Percentiles rank a stretch among this genome's conserved stretches.
These are phyloP conservation scores for Fagus sylvatica DNA, from an alignment of 306 rosid genomes.

Conservation along the genomic window DNA sequence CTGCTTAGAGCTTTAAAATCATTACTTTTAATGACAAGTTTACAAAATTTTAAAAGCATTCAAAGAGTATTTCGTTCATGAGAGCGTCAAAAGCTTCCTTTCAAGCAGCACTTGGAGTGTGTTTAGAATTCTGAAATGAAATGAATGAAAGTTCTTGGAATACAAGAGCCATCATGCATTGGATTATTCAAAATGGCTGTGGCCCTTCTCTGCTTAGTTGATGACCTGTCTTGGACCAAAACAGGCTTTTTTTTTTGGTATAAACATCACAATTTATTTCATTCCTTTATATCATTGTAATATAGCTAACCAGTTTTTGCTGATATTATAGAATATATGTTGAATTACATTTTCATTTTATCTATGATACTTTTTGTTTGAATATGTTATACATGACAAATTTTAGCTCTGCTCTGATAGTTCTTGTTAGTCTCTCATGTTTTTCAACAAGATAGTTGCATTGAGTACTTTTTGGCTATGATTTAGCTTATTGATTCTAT, in stretches of 20 bases:
- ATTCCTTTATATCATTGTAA: conserved; percentile 9
- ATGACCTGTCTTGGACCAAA: not conserved
- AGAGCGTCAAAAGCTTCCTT: not conserved
- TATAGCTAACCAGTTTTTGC: not conserved
- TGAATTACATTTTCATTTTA: not conserved
- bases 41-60: not conserved
- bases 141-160: not conserved
- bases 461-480: conserved; percentile 4
- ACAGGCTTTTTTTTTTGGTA: too few species aligned
- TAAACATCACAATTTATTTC: conserved; percentile 11
- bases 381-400: not conserved
- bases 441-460: conserved; percentile 4
- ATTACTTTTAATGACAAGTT: not conserved
- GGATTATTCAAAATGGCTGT: conserved; percentile 3
- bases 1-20: not conserved
- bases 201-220: not conserved
- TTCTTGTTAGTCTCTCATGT: conserved; percentile 10
- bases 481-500: conserved; percentile 9
- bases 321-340: not conserved
- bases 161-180: not conserved
- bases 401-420: not conserved
- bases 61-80: not conserved
- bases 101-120: not conserved
- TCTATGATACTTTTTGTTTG: conserved; percentile 1
- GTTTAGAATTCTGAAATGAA: not conserved